These are phyloP conservation scores for Beauveria australis DNA, from an alignment of 2,329 filamentous ascomycete species.

Conservation along the genomic window DNA sequence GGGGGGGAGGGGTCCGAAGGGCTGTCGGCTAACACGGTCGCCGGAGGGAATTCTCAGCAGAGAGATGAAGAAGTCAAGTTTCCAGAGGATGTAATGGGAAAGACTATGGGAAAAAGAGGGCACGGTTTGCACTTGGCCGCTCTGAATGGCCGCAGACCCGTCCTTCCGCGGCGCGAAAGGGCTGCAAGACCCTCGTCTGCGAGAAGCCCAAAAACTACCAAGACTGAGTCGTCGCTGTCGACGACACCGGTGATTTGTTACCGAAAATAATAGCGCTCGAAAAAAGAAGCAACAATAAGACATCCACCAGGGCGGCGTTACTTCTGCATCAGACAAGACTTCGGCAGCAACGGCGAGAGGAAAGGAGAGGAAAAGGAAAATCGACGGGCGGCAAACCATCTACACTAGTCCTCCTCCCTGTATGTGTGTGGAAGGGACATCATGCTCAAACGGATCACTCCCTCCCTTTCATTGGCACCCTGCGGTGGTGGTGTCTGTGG, in stretches of 20 bases:
- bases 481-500: neutral
- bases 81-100: neutral
- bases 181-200: neutral
- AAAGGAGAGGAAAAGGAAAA: neutral
- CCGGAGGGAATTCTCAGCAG: neutral
- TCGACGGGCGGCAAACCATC: constrained; percentile 5
- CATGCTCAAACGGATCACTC: neutral
- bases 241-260: neutral
- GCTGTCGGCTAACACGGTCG: neutral
- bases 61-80: neutral
- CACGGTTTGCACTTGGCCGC: constrained; percentile 6
- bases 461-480: neutral
- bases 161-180: neutral
- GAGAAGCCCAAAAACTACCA: neutral
- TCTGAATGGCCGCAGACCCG: neutral
- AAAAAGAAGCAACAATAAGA: constrained; percentile 2
- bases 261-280: neutral
- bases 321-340: constrained; percentile 3
- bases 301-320: neutral
- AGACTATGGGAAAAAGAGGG: neutral
- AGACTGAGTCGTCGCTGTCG: neutral
- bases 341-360: constrained; percentile 5
- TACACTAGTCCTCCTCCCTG: neutral
- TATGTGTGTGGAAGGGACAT: constrained; percentile 2
- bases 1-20: neutral